Conservation (phyloP, 306 rosid genomes). For the Quercus robur region DNA sequence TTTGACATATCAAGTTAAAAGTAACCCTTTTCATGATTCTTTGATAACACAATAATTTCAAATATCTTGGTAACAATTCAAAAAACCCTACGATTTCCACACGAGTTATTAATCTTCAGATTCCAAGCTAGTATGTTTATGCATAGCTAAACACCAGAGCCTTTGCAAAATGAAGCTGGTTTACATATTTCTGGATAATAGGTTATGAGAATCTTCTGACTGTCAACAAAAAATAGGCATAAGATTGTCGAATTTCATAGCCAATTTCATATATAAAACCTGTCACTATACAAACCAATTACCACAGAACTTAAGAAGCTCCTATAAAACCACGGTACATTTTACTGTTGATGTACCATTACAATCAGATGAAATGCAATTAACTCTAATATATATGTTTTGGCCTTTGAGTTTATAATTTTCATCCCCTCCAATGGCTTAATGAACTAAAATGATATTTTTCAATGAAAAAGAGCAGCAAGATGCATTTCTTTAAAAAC, state of each 20-base stretch:
- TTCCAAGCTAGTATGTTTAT: background rate
- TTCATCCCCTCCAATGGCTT: background rate
- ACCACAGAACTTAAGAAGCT: background rate
- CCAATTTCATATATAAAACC: background rate
- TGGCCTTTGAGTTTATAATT: background rate
- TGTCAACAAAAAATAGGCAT: background rate
- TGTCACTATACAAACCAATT: background rate
- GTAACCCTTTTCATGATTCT: background rate
- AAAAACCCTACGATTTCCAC: background rate
- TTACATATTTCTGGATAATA: background rate
- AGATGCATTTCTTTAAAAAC: background rate
- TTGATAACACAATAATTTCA: background rate
- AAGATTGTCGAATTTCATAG: background rate
- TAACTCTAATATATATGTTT: background rate
- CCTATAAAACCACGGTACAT: background rate
- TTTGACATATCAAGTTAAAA: background rate
- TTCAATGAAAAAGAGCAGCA: background rate
- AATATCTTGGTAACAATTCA: background rate
- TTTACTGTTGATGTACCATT: background rate
- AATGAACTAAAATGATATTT: background rate
- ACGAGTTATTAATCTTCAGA: background rate
- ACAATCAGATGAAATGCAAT: background rate
- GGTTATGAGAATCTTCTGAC: background rate
- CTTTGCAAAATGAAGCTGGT: background rate
- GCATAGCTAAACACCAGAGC: background rate